Evolutionary conservation across 1,284 basidiomycete genomes (phyloP).

Genomic region (Bjerkandera adusta): DNA sequence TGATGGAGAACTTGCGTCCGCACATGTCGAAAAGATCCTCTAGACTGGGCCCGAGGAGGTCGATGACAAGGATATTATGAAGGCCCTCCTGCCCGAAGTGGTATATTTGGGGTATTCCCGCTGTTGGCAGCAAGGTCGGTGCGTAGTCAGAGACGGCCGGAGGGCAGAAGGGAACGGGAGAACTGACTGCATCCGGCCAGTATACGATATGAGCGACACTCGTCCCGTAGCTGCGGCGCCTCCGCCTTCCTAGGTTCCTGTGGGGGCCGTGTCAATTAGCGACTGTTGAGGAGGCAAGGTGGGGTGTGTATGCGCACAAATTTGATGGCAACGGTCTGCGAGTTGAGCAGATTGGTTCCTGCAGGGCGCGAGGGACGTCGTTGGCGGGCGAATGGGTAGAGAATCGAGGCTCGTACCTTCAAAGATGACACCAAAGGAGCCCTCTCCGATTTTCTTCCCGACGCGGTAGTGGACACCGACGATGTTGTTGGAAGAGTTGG

Average conservation of each 20-base stretch:
- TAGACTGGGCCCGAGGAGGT: slow-evolving; percentile 88
- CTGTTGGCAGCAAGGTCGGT: slow-evolving; percentile 35
- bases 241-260: slow-evolving; percentile 96
- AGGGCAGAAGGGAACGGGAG: slow-evolving; percentile 7
- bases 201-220: slow-evolving; percentile 97
- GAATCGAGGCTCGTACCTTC: slow-evolving; percentile 61
- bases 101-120: slow-evolving; percentile 93
- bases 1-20: slow-evolving; percentile 89
- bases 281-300: slow-evolving; percentile 9
- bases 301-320: slow-evolving; percentile 65
- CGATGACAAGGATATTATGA: slow-evolving; percentile 96
- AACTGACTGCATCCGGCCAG: slow-evolving; percentile 87
- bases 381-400: slow-evolving; percentile 3
- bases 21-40: slow-evolving; percentile 98
- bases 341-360: slow-evolving; percentile 95
- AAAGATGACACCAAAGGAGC: slow-evolving; percentile 96
- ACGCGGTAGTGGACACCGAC: slow-evolving; percentile 85
- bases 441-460: slow-evolving; percentile 82
- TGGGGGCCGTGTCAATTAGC: slow-evolving; percentile 15
- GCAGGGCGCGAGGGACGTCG: slow-evolving; percentile 18
- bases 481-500: slow-evolving; percentile 55
- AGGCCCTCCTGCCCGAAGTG: slow-evolving; percentile 98
- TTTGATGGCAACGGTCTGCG: slow-evolving; percentile 96
- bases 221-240: slow-evolving; percentile 93
- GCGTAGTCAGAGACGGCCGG: slow-evolving; percentile 7